Conservation (phyloP, 345 rosid species). For the Eucalyptus cloeziana region DNA sequence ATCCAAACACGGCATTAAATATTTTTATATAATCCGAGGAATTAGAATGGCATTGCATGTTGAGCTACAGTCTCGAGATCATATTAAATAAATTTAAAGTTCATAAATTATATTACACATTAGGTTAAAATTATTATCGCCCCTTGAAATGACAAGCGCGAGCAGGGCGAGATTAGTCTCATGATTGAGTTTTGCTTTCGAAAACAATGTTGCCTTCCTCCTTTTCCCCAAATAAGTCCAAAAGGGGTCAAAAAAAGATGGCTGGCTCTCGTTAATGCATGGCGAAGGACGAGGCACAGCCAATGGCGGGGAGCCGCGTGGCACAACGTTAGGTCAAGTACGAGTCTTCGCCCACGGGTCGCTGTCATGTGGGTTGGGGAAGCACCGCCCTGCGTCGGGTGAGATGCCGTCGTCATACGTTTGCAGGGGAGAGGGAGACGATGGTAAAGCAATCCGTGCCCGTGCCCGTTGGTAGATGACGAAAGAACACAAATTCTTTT, state of each 20-base stretch:
- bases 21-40: too few species aligned
- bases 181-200: not conserved
- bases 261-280: not conserved
- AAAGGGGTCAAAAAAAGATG: not conserved
- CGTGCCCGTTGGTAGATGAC: not conserved
- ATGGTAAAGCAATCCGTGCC: not conserved
- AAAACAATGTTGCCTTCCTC: not conserved
- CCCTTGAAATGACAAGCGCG: not conserved
- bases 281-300: not conserved
- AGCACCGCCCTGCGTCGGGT: not conserved
- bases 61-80: too few species aligned
- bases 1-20: too few species aligned
- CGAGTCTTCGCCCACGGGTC: not conserved
- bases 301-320: not conserved
- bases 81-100: too few species aligned
- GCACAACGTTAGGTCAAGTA: not conserved
- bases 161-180: not conserved
- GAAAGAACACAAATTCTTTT: not conserved
- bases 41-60: fast-evolving
- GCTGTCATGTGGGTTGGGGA: not conserved
- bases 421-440: not conserved
- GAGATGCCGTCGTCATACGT: not conserved
- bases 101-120: fast-evolving
- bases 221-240: not conserved
- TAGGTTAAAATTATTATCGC: too few species aligned